Percentiles rank a stretch among this genome's conserved stretches.
These are phyloP conservation scores for Ophiostoma tasmaniense DNA, from an alignment of 2,329 filamentous ascomycete genomes.

Conservation along the genomic window DNA sequence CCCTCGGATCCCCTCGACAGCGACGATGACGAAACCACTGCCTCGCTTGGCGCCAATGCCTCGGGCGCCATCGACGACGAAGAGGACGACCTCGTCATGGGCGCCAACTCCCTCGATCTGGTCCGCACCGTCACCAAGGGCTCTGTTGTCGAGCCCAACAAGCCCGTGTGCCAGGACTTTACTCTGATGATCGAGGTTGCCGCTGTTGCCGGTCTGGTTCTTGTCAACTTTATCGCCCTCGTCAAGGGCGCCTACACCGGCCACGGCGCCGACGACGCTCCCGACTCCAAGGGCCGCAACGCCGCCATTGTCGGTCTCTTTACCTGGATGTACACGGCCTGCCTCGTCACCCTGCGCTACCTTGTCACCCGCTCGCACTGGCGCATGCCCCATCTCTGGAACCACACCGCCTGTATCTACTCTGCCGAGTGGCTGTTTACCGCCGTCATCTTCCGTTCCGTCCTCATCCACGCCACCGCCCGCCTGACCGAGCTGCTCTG, in stretches of 20 bases:
- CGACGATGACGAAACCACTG: conserved; percentile 47
- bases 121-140: conserved; percentile 54
- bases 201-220: conserved; percentile 63
- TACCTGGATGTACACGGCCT: conserved; percentile 73
- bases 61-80: conserved; percentile 23
- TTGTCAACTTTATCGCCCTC: conserved; percentile 58
- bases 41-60: conserved; percentile 7
- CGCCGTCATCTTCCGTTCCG: conserved; percentile 73
- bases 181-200: conserved; percentile 67
- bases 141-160: conserved; percentile 63
- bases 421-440: conserved; percentile 70
- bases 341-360: conserved; percentile 65
- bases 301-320: conserved; percentile 59
- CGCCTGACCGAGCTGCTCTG: conserved; percentile 53
- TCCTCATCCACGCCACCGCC: conserved; percentile 67
- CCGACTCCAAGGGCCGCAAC: conserved; percentile 31
- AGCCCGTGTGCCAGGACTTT: conserved; percentile 62
- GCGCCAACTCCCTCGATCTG: conserved; percentile 45
- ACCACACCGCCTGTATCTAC: conserved; percentile 84
- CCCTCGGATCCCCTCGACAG: conserved; percentile 33
- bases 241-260: conserved; percentile 49
- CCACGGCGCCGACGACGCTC: conserved; percentile 37
- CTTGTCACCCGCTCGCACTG: conserved; percentile 56
- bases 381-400: conserved; percentile 71
- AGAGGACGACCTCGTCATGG: conserved; percentile 48